Evolutionary conservation across 768 basidiomycete species (phyloP), one percentile per base, ranked within the genome.

Genomic region (Lactifluus piperatus): DNA sequence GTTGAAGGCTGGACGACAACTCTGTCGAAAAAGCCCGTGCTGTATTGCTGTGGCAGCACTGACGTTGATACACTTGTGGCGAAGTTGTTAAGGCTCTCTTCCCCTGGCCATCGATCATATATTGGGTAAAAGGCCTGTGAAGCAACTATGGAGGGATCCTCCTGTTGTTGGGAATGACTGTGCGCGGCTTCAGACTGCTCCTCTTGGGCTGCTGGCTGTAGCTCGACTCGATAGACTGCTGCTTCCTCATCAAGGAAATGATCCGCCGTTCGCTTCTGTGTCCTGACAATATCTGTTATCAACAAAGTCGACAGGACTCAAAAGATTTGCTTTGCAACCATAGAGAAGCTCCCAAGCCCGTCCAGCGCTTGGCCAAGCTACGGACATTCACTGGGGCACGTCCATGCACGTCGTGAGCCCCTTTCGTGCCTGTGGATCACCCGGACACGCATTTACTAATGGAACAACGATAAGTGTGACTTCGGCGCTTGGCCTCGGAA

Each of bases 361-460:
- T 10, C 77, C 82, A 3, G 89, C 89, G 60, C 82, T 82, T 0
- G 88, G 88, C 89, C 89, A 91, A 26, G 85, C 74, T 37, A 78
- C 72, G 51, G 82, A 78, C 83, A 91, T 87, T 22, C 75, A 76
- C 52, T 76, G 73, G 29, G 91, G 76, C 7, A 80, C 76, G 32
- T 83, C 81, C 79, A 86, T 85, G 67, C 84, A 88, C 66, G 79
- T 82, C 44, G 74, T 72, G 1, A 91, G 75, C 6, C 86, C 85
- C 55, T 82, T 63, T 37, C 76, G 76, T 5, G 85, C 84, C 66
- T 88, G 88, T 16, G 87, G 86, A 64, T 91, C 86, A 39, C 75
- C 71, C 1, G 85, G 81, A 68, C 82, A 80, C 13, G 79, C 73
- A 20, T 80, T 83, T 43, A 90, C 88, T 85, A 49, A 5, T 14